Evolutionary conservation across 2,329 filamentous ascomycete genomes (phyloP).

Genomic region (Pseudogymnoascus sp.): DNA sequence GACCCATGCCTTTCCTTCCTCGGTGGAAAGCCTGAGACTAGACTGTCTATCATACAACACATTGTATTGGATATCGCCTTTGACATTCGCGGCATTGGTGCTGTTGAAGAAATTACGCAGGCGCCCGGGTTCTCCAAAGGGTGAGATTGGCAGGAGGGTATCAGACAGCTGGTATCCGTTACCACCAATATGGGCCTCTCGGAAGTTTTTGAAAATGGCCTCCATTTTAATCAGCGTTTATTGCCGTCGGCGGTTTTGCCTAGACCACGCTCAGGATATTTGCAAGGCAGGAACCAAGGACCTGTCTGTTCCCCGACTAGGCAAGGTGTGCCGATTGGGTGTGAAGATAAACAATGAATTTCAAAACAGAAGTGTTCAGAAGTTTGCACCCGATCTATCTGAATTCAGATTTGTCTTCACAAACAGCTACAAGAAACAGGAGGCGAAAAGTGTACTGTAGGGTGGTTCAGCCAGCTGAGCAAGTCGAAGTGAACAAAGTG

Average conservation of each 20-base stretch:
- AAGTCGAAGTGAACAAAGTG: neutral
- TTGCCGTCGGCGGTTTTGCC: neutral
- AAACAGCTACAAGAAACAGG: neutral
- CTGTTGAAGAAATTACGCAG: conserved; percentile 63
- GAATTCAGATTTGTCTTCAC: neutral
- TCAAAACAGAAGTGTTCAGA: neutral
- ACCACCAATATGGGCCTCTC: conserved; percentile 51
- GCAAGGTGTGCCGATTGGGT: neutral
- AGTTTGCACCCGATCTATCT: neutral
- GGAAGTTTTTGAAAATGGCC: conserved; percentile 64
- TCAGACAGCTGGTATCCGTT: conserved; percentile 68
- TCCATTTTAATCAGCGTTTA: conserved; percentile 48
- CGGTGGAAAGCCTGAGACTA: conserved; percentile 24
- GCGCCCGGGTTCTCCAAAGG: conserved; percentile 52
- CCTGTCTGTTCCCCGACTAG: neutral
- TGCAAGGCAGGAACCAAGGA: neutral
- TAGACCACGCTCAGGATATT: neutral
- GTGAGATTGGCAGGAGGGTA: conserved; percentile 63
- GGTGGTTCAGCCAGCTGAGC: neutral
- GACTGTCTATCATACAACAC: conserved; percentile 55
- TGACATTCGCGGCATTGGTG: conserved; percentile 50
- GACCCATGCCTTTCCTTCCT: conserved; percentile 72
- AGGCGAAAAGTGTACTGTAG: neutral
- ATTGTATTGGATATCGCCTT: conserved; percentile 60
- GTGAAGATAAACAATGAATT: neutral